These are phyloP conservation scores for Sugiyamaella marilandica DNA, from an alignment of 805 yeast species.

Conservation along the genomic window DNA sequence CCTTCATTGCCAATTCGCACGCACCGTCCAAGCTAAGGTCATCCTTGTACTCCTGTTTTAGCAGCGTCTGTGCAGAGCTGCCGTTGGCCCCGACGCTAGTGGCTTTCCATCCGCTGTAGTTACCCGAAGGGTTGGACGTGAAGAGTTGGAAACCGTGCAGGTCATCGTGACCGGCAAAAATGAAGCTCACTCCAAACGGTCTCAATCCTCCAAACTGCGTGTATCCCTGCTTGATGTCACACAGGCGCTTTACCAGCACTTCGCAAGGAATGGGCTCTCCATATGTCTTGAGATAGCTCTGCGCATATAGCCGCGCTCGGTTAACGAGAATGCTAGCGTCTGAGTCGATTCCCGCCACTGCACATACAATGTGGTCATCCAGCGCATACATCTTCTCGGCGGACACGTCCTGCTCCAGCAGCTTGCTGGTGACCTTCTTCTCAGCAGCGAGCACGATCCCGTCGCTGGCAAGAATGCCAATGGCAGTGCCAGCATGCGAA, in stretches of 20 bases:
- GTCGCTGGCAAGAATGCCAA: conserved; percentile 68
- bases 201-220: conserved; percentile 98
- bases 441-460: conserved; percentile 97
- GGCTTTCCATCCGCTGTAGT: conserved; percentile 98
- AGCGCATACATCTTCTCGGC: conserved; percentile 88
- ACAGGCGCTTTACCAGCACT: conserved; percentile 76
- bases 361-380: conserved; percentile 79
- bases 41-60: conserved; percentile 92
- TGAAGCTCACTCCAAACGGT: conserved; percentile 95
- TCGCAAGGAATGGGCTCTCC: conserved; percentile 95
- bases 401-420: conserved; percentile 87
- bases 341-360: conserved; percentile 97
- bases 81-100: conserved; percentile 95
- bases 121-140: conserved; percentile 96
- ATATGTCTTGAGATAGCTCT: conserved; percentile 76
- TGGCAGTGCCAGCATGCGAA: conserved; percentile 77
- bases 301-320: conserved; percentile 81
- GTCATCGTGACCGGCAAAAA: conserved; percentile 94
- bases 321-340: conserved; percentile 91
- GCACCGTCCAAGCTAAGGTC: conserved; percentile 66
- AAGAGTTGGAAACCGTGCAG: conserved; percentile 84
- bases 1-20: conserved; percentile 81
- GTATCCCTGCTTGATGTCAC: conserved; percentile 95
- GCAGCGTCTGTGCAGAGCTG: conserved; percentile 89
- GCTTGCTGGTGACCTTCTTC: conserved; percentile 86